These are phyloP conservation scores for Colletotrichum liriopes DNA, from an alignment of 2,329 filamentous ascomycete species.

Conservation along the genomic window DNA sequence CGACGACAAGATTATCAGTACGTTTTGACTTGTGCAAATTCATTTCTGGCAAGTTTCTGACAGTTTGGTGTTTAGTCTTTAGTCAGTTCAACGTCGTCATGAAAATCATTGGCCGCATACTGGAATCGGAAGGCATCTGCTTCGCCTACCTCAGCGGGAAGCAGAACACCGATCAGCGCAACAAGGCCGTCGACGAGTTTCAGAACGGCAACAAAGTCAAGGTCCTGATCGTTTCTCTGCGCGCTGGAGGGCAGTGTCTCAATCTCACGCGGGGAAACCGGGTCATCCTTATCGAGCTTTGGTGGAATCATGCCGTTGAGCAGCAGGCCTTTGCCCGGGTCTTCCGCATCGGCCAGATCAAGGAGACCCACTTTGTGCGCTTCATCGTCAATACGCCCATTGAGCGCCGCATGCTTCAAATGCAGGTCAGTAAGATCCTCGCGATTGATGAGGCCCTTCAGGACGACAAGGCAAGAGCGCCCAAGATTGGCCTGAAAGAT, in stretches of 20 bases:
- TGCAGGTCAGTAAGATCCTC: constrained; percentile 69
- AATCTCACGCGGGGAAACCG: constrained; percentile 63
- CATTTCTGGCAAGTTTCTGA: not conserved
- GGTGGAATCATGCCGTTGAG: constrained; percentile 74
- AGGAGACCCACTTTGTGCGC: constrained; percentile 72
- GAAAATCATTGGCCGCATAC: constrained; percentile 55
- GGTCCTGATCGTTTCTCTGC: constrained; percentile 53
- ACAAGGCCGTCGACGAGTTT: constrained; percentile 47
- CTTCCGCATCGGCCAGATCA: constrained; percentile 75
- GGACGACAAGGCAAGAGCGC: not conserved
- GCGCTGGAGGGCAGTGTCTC: constrained; percentile 55
- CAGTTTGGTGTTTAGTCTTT: constrained; percentile 50
- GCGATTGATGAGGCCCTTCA: not conserved
- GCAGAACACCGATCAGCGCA: constrained; percentile 44
- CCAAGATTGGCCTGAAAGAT: not conserved
- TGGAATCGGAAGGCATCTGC: constrained; percentile 47
- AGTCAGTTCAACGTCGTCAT: constrained; percentile 51
- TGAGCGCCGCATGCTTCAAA: constrained; percentile 68
- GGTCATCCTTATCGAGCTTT: constrained; percentile 69
- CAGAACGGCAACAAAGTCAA: not conserved
- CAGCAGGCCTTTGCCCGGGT: constrained; percentile 75
- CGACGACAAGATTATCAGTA: constrained; percentile 58
- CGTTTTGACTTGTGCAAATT: constrained; percentile 25
- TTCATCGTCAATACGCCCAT: constrained; percentile 71
- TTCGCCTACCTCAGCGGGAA: constrained; percentile 58